Conservation (phyloP, 495 filamentous ascomycete species). For the Eremomyces bilateralis region DNA sequence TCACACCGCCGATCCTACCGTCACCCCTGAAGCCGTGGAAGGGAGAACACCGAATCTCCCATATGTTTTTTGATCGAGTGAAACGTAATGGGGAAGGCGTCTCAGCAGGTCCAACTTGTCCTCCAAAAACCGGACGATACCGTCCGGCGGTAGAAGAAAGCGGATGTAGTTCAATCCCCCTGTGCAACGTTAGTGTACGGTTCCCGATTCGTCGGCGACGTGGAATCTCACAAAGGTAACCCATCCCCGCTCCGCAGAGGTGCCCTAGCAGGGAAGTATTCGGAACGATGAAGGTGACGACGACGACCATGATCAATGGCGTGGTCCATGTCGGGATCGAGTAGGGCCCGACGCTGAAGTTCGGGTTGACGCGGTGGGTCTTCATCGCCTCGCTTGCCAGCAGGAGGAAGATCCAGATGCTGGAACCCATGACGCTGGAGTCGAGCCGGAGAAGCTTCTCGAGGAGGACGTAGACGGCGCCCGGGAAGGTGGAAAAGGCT, state of each 20-base stretch:
- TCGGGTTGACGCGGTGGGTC: slow-evolving; percentile 49
- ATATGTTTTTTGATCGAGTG: slow-evolving; percentile 87
- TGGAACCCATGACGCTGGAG: slow-evolving; percentile 54
- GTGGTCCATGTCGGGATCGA: slow-evolving; percentile 83
- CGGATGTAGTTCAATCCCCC: slow-evolving; percentile 70
- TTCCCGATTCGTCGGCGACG: background rate
- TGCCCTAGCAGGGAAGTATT: slow-evolving; percentile 72
- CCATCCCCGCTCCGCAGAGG: slow-evolving; percentile 55
- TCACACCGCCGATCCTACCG: background rate
- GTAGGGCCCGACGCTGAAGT: slow-evolving; percentile 35
- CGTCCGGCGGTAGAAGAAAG: slow-evolving; percentile 65
- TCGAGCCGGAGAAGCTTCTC: slow-evolving; percentile 13
- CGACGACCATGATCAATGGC: slow-evolving; percentile 49
- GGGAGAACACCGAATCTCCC: slow-evolving; percentile 83
- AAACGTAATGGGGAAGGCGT: slow-evolving; percentile 69
- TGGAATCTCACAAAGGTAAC: slow-evolving; percentile 52
- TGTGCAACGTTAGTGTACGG: slow-evolving; percentile 15
- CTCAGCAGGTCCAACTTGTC: slow-evolving; percentile 63
- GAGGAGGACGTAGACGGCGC: slow-evolving; percentile 16
- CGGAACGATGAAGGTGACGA: slow-evolving; percentile 53
- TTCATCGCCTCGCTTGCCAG: slow-evolving; percentile 67
- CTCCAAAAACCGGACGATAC: slow-evolving; percentile 62
- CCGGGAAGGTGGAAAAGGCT: slow-evolving; percentile 19
- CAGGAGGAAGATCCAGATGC: slow-evolving; percentile 81
- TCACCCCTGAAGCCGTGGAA: slow-evolving; percentile 16